phyloP scores from a whole-genome alignment of 192 early-diverging fungal species.

The Umbelopsis sp. region DNA sequence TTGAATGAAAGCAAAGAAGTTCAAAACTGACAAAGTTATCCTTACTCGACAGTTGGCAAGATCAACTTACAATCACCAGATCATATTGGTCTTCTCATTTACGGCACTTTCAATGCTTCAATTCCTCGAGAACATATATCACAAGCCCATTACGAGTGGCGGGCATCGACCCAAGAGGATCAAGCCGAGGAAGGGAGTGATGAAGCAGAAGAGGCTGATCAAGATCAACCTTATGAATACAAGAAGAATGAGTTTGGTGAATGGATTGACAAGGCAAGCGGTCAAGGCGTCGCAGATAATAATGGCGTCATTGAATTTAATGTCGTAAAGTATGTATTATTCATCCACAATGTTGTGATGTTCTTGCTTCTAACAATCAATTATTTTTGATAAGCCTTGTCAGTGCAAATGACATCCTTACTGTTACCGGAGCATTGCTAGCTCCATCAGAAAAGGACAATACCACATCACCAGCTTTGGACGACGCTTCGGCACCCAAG shows the following conservation, averaged over 20 bases:
- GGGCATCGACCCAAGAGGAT: conserved; percentile 44
- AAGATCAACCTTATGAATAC: conserved; percentile 19
- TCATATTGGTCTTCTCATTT: conserved; percentile 92
- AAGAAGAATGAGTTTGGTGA: conserved; percentile 57
- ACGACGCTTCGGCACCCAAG: conserved; percentile 39
- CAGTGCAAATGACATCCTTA: conserved; percentile 81
- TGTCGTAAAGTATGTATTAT: conserved; percentile 63
- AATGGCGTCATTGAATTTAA: conserved; percentile 72
- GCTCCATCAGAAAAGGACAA: conserved; percentile 14
- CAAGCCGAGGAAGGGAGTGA: conserved; percentile 33
- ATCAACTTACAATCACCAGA: conserved; percentile 94
- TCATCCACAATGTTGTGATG: conserved; percentile 1
- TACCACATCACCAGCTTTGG: conserved; percentile 19
- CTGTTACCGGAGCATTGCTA: conserved; percentile 76
- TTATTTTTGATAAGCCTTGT: conserved; percentile 59
- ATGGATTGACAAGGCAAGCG: conserved; percentile 71
- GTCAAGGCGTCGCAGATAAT: conserved; percentile 63
- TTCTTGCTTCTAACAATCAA: not conserved
- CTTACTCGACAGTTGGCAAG: conserved; percentile 56
- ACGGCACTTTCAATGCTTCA: conserved; percentile 95
- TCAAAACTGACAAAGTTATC: not conserved
- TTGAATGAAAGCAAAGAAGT: not conserved
- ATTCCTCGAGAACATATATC: conserved; percentile 85
- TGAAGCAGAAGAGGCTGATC: conserved; percentile 27
- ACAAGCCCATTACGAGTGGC: conserved; percentile 73